These are phyloP conservation scores for Rostrohypoxylon terebratum DNA, from an alignment of 495 filamentous ascomycete genomes.

Conservation along the genomic window DNA sequence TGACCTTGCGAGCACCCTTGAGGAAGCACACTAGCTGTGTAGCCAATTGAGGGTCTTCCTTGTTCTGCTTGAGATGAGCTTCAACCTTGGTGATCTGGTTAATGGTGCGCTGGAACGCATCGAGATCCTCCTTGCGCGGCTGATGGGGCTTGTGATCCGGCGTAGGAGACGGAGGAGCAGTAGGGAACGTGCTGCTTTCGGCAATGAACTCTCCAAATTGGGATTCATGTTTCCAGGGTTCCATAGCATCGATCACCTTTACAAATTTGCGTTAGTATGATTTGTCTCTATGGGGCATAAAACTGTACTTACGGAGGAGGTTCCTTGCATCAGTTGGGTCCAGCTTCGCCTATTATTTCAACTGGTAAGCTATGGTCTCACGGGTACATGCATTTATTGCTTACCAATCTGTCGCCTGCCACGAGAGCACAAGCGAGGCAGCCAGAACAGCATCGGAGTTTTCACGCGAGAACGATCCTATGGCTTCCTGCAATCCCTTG, in stretches of 20 bases:
- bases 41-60: slow-evolving; percentile 78
- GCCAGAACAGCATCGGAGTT: slow-evolving; percentile 94
- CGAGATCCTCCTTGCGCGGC: slow-evolving; percentile 74
- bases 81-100: slow-evolving; percentile 78
- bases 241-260: slow-evolving; percentile 90
- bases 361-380: slow-evolving; percentile 48
- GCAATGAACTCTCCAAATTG: slow-evolving; percentile 86
- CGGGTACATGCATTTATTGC: slow-evolving; percentile 58
- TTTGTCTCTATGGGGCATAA: slow-evolving; percentile 2
- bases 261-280: slow-evolving; percentile 47
- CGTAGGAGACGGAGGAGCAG: slow-evolving; percentile 69
- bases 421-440: slow-evolving; percentile 90
- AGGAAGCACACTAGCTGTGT: slow-evolving; percentile 85
- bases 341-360: slow-evolving; percentile 77
- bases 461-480: slow-evolving; percentile 82
- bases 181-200: slow-evolving; percentile 74
- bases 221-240: slow-evolving; percentile 90
- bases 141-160: slow-evolving; percentile 68
- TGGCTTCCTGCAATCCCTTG: slow-evolving; percentile 87
- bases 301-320: slow-evolving; percentile 74
- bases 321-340: slow-evolving; percentile 92
- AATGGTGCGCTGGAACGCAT: slow-evolving; percentile 72
- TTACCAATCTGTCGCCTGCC: slow-evolving; percentile 97
- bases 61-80: slow-evolving; percentile 74
- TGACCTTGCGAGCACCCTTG: slow-evolving; percentile 78